These are phyloP conservation scores for Phytophthora multivora DNA, from an alignment of 352 stramenopile genomes.

Conservation along the genomic window DNA sequence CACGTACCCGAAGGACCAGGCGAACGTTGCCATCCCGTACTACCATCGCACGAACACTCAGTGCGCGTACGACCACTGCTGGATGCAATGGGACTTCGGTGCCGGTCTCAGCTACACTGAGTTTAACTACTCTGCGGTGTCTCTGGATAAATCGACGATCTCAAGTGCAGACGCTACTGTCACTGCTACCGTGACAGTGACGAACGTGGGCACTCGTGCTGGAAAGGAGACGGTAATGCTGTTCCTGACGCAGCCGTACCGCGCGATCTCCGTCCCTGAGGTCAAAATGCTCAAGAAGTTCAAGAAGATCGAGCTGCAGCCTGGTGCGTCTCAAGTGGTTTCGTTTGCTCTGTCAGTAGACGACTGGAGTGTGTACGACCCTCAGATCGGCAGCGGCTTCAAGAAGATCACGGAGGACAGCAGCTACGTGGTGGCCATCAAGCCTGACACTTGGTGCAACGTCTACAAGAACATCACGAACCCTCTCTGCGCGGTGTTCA, in stretches of 20 bases:
- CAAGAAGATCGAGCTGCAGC: slow-evolving; percentile 64
- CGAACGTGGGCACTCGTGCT: slow-evolving; percentile 54
- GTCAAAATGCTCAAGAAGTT: slow-evolving; percentile 85
- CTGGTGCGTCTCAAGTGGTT: slow-evolving; percentile 38
- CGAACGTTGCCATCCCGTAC: slow-evolving; percentile 72
- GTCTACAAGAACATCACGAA: slow-evolving; percentile 53
- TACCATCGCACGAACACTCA: slow-evolving; percentile 59
- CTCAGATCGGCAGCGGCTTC: slow-evolving; percentile 64
- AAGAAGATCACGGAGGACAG: slow-evolving; percentile 61
- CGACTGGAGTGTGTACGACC: slow-evolving; percentile 66
- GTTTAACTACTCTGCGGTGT: slow-evolving; percentile 56
- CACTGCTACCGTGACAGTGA: slow-evolving; percentile 56
- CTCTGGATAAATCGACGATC: slow-evolving; percentile 44
- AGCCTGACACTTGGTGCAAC: slow-evolving; percentile 70
- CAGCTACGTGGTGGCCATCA: slow-evolving; percentile 64
- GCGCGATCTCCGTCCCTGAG: slow-evolving; percentile 64
- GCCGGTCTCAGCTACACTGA: slow-evolving; percentile 67
- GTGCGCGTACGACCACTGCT: slow-evolving; percentile 54
- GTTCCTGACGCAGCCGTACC: slow-evolving; percentile 71
- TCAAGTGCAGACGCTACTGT: slow-evolving; percentile 24
- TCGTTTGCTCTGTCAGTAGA: slow-evolving; percentile 43
- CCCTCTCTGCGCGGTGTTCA: slow-evolving; percentile 51
- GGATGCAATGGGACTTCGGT: slow-evolving; percentile 67
- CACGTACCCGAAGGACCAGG: slow-evolving; percentile 75
- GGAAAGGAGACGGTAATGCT: slow-evolving; percentile 81